phyloP scores from a whole-genome alignment of 164 flowering plant species.

The Annona cherimola region DNA sequence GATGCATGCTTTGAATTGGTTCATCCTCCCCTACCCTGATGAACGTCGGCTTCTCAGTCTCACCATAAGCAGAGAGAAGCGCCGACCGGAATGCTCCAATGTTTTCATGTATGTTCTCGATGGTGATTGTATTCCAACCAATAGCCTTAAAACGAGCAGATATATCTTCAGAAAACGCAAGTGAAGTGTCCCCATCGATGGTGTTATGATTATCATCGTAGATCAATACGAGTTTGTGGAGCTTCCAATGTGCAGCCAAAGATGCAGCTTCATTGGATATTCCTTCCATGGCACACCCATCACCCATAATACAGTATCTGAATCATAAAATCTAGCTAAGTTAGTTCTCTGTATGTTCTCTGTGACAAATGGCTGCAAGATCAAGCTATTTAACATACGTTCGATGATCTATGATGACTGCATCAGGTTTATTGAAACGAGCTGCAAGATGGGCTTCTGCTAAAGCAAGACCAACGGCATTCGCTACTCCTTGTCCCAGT shows the following conservation, averaged over 20 bases:
- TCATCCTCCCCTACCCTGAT: constrained; percentile 36
- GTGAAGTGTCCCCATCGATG: constrained; percentile 41
- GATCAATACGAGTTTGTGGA: constrained; percentile 37
- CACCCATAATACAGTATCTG: constrained; percentile 57
- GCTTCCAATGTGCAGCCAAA: constrained; percentile 60
- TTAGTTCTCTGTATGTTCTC: not conserved
- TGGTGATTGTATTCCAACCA: constrained; percentile 46
- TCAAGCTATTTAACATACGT: constrained; percentile 24
- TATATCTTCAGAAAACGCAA: constrained; percentile 45
- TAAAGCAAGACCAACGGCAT: constrained; percentile 62
- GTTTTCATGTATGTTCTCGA: constrained; percentile 30
- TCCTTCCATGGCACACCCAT: constrained; percentile 70
- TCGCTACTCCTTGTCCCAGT: constrained; percentile 61
- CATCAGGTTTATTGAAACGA: constrained; percentile 49
- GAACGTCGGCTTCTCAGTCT: constrained; percentile 43
- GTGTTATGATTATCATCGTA: constrained; percentile 55
- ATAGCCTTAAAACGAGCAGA: constrained; percentile 38
- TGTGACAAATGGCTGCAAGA: not conserved
- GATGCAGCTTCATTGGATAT: constrained; percentile 54
- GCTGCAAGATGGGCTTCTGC: constrained; percentile 56
- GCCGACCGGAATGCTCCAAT: constrained; percentile 31
- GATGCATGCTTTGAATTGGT: not conserved
- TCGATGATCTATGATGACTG: constrained; percentile 37
- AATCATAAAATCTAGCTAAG: not conserved
- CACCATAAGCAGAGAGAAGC: constrained; percentile 25